Percentiles rank a stretch among this genome's conserved stretches.
These are phyloP conservation scores for Pneumocystis jirovecii DNA, from an alignment of 1,139 yeast genomes.

Conservation along the genomic window DNA sequence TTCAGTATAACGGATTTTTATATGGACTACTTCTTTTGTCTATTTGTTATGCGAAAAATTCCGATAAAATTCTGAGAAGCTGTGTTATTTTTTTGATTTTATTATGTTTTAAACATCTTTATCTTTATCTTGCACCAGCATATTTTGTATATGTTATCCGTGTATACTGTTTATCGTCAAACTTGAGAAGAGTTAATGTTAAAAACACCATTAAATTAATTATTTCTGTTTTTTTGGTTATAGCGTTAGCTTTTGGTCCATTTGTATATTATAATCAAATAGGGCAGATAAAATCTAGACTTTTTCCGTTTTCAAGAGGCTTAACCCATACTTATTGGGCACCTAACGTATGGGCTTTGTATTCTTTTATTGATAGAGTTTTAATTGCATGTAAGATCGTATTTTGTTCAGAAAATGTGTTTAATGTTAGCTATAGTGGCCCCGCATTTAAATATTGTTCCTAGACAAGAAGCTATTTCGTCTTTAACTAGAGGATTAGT, in stretches of 20 bases:
- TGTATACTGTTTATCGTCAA: slow-evolving; percentile 38
- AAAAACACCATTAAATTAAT: slow-evolving; percentile 47
- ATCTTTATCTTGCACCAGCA: slow-evolving; percentile 86
- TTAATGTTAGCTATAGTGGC: not conserved
- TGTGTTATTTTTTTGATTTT: slow-evolving; percentile 64
- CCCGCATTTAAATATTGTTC: slow-evolving; percentile 7
- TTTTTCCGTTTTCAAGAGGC: slow-evolving; percentile 91
- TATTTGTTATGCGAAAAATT: slow-evolving; percentile 48
- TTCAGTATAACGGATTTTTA: slow-evolving; percentile 87
- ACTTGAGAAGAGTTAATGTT: slow-evolving; percentile 37
- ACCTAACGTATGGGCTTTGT: slow-evolving; percentile 91
- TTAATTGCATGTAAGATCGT: slow-evolving; percentile 34
- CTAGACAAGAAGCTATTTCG: not conserved
- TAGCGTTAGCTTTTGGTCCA: slow-evolving; percentile 54
- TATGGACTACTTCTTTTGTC: slow-evolving; percentile 69
- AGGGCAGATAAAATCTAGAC: slow-evolving; percentile 48
- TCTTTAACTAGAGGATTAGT: slow-evolving; percentile 73
- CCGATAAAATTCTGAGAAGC: slow-evolving; percentile 42
- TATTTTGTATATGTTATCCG: slow-evolving; percentile 68
- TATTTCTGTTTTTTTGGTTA: slow-evolving; percentile 38
- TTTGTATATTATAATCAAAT: slow-evolving; percentile 49
- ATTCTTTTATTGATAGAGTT: slow-evolving; percentile 68
- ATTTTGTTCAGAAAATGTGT: not conserved
- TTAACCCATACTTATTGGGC: slow-evolving; percentile 99
- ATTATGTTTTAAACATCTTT: slow-evolving; percentile 87